Percentiles rank a stretch among this genome's conserved stretches.
These are phyloP conservation scores for Diaporthe sp. DNA, from an alignment of 2,329 filamentous ascomycete species.

Conservation along the genomic window DNA sequence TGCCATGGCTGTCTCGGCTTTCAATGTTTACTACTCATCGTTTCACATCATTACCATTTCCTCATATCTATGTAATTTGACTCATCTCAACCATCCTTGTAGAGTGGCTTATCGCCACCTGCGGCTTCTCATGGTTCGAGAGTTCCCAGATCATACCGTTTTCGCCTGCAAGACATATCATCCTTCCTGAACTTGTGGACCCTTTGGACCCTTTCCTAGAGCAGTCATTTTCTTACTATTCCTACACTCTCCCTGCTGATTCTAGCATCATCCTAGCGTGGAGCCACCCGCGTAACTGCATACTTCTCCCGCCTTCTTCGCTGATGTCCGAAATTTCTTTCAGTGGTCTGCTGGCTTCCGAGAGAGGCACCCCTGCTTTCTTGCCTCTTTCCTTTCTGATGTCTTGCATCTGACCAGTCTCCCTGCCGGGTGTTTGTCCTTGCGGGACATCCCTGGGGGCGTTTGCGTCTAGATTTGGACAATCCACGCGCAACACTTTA, in stretches of 20 bases:
- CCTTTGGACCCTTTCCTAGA: constrained; percentile 17
- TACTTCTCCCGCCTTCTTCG: not conserved
- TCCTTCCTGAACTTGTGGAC: not conserved
- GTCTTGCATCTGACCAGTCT: constrained; percentile 5
- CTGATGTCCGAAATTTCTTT: constrained; percentile 31
- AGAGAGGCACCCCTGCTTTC: not conserved
- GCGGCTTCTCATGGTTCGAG: not conserved
- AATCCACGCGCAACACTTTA: not conserved
- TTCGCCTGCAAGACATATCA: not conserved
- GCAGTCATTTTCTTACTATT: constrained; percentile 1
- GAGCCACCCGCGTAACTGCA: constrained; percentile 5
- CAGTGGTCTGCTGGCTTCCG: constrained; percentile 34
- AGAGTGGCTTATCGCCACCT: constrained; percentile 5
- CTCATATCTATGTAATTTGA: not conserved
- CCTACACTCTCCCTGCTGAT: not conserved
- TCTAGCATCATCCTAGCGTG: not conserved
- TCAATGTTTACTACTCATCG: not conserved
- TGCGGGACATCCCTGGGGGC: not conserved
- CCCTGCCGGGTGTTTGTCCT: not conserved
- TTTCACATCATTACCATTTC: not conserved
- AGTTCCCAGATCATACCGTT: not conserved
- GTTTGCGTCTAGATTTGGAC: not conserved
- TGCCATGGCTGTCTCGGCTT: not conserved
- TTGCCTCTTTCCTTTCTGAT: not conserved
- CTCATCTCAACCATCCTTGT: not conserved